phyloP scores from a whole-genome alignment of 2,329 filamentous ascomycete genomes.

The Nannizzia gypsea region DNA sequence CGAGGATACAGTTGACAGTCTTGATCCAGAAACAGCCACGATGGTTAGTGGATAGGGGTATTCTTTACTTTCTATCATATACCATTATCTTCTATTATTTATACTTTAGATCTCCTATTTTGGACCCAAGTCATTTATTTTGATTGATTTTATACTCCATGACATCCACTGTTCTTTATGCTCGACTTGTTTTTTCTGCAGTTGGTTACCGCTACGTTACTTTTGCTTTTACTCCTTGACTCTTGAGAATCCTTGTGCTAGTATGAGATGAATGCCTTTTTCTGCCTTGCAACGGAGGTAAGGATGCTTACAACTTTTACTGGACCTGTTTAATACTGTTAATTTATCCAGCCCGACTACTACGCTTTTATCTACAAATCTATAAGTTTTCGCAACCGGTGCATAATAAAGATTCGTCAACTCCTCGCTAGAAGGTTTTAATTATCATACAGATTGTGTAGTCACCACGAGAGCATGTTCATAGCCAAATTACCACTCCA shows the following conservation, averaged over 20 bases:
- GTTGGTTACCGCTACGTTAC: no score
- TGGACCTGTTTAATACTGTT: neutral
- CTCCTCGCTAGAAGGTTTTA: neutral
- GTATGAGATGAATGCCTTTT: neutral
- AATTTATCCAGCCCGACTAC: neutral
- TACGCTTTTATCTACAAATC: neutral
- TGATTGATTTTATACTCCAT: neutral
- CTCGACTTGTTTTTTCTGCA: neutral
- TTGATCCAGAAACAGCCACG: conserved; percentile 16
- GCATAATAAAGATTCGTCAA: neutral
- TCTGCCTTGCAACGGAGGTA: neutral
- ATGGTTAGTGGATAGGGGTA: conserved; percentile 12
- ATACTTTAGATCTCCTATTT: neutral
- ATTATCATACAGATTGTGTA: neutral
- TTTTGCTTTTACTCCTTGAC: no score
- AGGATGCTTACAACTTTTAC: neutral
- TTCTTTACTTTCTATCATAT: neutral
- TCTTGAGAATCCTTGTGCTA: neutral
- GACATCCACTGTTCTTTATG: neutral
- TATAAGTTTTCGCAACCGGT: neutral
- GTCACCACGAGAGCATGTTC: neutral
- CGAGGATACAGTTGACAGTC: conserved; percentile 20
- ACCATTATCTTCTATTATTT: neutral
- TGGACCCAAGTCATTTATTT: neutral
- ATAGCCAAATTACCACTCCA: neutral